Evolutionary conservation across 768 basidiomycete genomes (phyloP).

Genomic region (Zangia roseola): DNA sequence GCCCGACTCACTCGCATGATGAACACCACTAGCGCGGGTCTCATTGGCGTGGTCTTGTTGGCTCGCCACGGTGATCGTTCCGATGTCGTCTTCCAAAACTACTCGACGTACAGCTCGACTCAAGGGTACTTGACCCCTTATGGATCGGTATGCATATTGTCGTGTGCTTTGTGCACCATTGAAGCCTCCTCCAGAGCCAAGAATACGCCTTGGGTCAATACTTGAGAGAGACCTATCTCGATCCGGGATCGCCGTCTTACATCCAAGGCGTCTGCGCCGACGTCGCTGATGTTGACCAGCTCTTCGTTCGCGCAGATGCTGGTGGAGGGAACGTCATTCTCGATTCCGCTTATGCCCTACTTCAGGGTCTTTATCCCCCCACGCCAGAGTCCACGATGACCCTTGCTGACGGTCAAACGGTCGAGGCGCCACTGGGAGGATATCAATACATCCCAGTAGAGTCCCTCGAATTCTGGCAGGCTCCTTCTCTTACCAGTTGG

Average conservation of each 20-base stretch:
- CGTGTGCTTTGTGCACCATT: neutral
- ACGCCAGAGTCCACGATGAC: conserved; percentile 59
- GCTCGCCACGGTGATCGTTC: conserved; percentile 76
- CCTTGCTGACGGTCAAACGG: conserved; percentile 70
- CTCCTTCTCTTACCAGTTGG: conserved; percentile 78
- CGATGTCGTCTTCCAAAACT: conserved; percentile 63
- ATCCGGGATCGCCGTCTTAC: conserved; percentile 58
- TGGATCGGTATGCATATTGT: conserved; percentile 54
- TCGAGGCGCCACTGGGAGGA: conserved; percentile 74
- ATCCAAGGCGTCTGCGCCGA: conserved; percentile 65
- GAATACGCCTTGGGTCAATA: conserved; percentile 58
- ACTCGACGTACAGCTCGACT: conserved; percentile 61
- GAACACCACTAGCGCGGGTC: conserved; percentile 24
- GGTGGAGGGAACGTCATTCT: conserved; percentile 79
- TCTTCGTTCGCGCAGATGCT: conserved; percentile 75
- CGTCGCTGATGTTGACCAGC: conserved; percentile 64
- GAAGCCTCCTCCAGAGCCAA: conserved; percentile 34
- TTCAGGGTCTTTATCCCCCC: conserved; percentile 85
- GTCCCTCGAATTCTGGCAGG: conserved; percentile 55
- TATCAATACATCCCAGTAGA: conserved; percentile 77
- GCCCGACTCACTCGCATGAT: conserved; percentile 19
- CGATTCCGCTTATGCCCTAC: conserved; percentile 78
- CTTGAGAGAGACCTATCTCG: conserved; percentile 65
- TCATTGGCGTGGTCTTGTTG: conserved; percentile 73
- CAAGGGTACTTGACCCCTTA: conserved; percentile 70